Percentiles rank a stretch among this genome's conserved stretches.
These are phyloP conservation scores for Didymella pinodella DNA, from an alignment of 2,329 filamentous ascomycete genomes.

Conservation along the genomic window DNA sequence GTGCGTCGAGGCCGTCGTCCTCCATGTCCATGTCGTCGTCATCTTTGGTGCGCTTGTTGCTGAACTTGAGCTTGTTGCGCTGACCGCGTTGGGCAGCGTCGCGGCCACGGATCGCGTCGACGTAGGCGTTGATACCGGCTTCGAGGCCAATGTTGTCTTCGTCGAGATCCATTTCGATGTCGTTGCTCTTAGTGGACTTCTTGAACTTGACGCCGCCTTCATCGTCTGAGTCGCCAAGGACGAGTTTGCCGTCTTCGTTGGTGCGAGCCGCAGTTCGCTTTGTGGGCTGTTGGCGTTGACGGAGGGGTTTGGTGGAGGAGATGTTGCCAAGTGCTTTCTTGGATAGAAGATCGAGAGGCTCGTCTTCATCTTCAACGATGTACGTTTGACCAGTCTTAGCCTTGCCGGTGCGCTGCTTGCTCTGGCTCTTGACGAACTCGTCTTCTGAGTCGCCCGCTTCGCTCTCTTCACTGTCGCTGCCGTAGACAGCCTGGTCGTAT, in stretches of 20 bases:
- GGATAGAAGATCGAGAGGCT: slow-evolving; percentile 92
- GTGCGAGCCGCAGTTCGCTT: slow-evolving; percentile 55
- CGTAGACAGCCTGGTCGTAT: slow-evolving; percentile 95
- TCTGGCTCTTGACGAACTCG: slow-evolving; percentile 47
- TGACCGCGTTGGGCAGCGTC: slow-evolving; percentile 66
- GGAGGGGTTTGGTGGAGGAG: slow-evolving; percentile 83
- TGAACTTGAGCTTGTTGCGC: slow-evolving; percentile 68
- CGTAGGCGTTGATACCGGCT: slow-evolving; percentile 66
- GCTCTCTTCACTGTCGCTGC: slow-evolving; percentile 64
- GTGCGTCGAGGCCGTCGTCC: slow-evolving; percentile 49
- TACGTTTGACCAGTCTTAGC: slow-evolving; percentile 70
- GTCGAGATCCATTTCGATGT: slow-evolving; percentile 68
- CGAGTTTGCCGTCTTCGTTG: slow-evolving; percentile 80
- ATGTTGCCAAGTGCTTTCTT: slow-evolving; percentile 90
- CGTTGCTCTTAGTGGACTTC: slow-evolving; percentile 49
- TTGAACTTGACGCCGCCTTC: slow-evolving; percentile 46
- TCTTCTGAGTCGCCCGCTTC: slow-evolving; percentile 58
- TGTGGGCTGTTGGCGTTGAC: slow-evolving; percentile 62
- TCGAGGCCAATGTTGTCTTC: slow-evolving; percentile 56
- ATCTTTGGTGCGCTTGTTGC: slow-evolving; percentile 57
- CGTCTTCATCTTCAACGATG: slow-evolving; percentile 93
- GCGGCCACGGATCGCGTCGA: slow-evolving; percentile 66
- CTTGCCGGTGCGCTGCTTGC: slow-evolving; percentile 43
- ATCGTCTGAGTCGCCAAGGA: slow-evolving; percentile 67
- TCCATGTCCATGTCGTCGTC: slow-evolving; percentile 59